Evolutionary conservation across 1,139 yeast species (phyloP).

Genomic region (Saccharomyces pastorianus): DNA sequence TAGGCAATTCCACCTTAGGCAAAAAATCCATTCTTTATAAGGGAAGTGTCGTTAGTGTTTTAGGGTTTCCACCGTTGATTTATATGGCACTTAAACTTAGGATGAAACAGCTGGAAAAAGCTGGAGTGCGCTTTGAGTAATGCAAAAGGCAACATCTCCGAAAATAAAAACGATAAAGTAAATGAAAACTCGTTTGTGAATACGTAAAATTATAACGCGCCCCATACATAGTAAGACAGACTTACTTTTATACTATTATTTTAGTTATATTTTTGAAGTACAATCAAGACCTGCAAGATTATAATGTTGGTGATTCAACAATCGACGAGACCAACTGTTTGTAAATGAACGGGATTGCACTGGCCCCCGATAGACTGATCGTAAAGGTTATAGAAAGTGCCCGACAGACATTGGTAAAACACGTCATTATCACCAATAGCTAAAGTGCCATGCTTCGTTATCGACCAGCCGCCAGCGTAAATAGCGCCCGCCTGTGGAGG

Average conservation of each 20-base stretch:
- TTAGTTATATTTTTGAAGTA: neutral
- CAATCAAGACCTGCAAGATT: neutral
- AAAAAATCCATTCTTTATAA: constrained; percentile 2
- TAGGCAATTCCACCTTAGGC: neutral
- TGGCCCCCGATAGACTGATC: constrained; percentile 59
- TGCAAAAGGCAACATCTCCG: neutral
- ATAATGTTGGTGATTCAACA: constrained; percentile 38
- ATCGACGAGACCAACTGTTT: constrained; percentile 51
- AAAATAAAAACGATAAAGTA: neutral
- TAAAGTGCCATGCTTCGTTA: constrained; percentile 53
- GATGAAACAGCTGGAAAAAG: constrained; percentile 7
- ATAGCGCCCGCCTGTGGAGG: constrained; percentile 84
- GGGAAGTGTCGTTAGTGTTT: constrained; percentile 12
- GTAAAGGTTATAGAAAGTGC: constrained; percentile 76
- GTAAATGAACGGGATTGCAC: constrained; percentile 57
- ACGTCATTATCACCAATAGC: constrained; percentile 57
- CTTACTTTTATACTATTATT: neutral
- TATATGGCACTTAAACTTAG: constrained; percentile 8
- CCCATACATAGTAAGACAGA: neutral
- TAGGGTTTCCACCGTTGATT: constrained; percentile 14
- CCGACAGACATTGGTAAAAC: constrained; percentile 76
- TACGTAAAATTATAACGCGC: neutral
- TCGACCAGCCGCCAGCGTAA: constrained; percentile 75
- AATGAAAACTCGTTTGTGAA: neutral
- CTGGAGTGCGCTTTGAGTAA: constrained; percentile 10